Evolutionary conservation across 2,329 filamentous ascomycete species (phyloP).

Genomic region (Celoporthe dispersa): DNA sequence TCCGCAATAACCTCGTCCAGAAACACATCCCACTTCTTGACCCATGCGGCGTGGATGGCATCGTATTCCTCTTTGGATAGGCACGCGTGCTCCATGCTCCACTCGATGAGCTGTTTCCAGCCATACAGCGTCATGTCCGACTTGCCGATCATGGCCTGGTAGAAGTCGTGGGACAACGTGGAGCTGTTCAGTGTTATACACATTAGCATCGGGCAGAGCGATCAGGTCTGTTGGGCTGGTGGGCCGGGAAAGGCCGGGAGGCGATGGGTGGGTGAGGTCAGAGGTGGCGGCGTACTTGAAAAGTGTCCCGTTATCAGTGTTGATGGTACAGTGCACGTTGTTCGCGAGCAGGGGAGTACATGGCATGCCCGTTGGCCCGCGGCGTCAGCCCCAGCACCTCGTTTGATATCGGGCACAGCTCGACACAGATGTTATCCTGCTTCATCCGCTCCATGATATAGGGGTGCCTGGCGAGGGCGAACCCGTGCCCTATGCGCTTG

Average conservation of each 20-base stretch:
- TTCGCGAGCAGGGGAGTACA: conserved; percentile 73
- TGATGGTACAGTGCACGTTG: conserved; percentile 74
- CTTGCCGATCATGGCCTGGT: conserved; percentile 74
- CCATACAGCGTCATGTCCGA: conserved; percentile 69
- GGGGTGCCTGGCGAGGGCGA: conserved; percentile 69
- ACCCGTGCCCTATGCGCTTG: conserved; percentile 76
- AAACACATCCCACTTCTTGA: conserved; percentile 61
- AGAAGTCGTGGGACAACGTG: conserved; percentile 75
- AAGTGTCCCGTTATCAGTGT: conserved; percentile 75
- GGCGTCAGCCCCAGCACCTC: conserved; percentile 74
- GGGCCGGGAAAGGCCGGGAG: not conserved
- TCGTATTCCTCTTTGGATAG: conserved; percentile 49
- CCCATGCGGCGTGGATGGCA: conserved; percentile 50
- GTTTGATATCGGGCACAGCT: conserved; percentile 78
- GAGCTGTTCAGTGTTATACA: conserved; percentile 51
- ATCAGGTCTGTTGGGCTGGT: not conserved
- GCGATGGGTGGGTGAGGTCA: not conserved
- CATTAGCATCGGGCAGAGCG: not conserved
- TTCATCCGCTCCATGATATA: conserved; percentile 69
- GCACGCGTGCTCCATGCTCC: conserved; percentile 67
- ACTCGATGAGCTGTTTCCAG: conserved; percentile 70
- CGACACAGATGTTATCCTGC: conserved; percentile 67
- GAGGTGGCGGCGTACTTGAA: conserved; percentile 60
- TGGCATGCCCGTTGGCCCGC: conserved; percentile 66
- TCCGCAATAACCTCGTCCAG: conserved; percentile 54